These are phyloP conservation scores for Populus simonii DNA, from an alignment of 345 rosid species.

Conservation along the genomic window DNA sequence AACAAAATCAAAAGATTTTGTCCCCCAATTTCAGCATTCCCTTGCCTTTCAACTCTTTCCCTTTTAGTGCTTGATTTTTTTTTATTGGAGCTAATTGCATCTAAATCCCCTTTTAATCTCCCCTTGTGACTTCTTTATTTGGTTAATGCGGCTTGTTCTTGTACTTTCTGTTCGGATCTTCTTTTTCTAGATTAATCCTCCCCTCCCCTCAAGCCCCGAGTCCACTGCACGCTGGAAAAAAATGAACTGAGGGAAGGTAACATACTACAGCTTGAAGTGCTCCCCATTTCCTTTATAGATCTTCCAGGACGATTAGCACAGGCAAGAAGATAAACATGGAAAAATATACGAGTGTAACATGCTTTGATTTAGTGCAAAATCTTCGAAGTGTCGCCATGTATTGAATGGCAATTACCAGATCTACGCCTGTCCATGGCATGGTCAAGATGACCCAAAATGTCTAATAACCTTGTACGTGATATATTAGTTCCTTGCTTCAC, in stretches of 20 bases:
- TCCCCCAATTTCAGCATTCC: slow-evolving; percentile 42
- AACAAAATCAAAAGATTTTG: slow-evolving; percentile 39
- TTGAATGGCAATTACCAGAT: not conserved
- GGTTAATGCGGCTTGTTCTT: slow-evolving; percentile 19
- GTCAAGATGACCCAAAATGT: slow-evolving; percentile 25
- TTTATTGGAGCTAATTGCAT: slow-evolving; percentile 34
- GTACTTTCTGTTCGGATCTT: slow-evolving; percentile 12
- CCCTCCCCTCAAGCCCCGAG: not conserved
- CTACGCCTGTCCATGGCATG: not conserved
- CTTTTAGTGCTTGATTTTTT: slow-evolving; percentile 17
- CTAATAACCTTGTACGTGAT: not conserved
- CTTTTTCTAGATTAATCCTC: not conserved
- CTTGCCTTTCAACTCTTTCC: not conserved
- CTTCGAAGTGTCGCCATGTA: not conserved
- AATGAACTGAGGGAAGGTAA: not conserved
- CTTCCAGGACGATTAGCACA: not conserved
- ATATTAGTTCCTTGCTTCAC: slow-evolving; percentile 24
- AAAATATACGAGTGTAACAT: not conserved
- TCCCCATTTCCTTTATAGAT: not conserved
- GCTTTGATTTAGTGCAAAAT: not conserved
- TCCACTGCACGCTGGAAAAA: not conserved
- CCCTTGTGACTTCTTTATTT: slow-evolving; percentile 20
- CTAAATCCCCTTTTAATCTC: slow-evolving; percentile 29
- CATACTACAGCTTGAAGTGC: not conserved
- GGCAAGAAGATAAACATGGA: not conserved